phyloP scores from a whole-genome alignment of 108 stramenopile species.

The Bacterosira constricta region DNA sequence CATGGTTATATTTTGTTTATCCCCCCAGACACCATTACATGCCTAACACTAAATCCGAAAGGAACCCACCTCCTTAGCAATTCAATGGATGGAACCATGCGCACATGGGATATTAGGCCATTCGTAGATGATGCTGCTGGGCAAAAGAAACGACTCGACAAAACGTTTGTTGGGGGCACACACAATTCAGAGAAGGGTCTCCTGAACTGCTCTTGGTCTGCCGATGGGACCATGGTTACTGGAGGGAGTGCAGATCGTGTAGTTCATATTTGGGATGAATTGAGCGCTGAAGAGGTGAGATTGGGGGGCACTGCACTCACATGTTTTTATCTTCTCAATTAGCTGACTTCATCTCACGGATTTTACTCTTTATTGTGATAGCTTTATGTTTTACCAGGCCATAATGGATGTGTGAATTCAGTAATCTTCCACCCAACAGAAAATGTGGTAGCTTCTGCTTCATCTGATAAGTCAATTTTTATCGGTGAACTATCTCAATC shows the following conservation, averaged over 20 bases:
- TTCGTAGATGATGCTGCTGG: slow-evolving; percentile 48
- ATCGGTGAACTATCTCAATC: slow-evolving; percentile 64
- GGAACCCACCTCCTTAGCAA: slow-evolving; percentile 84
- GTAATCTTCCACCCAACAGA: slow-evolving; percentile 79
- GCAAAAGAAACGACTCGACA: slow-evolving; percentile 52
- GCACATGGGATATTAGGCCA: slow-evolving; percentile 82
- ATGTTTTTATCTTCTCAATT: background rate
- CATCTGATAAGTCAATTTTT: slow-evolving; percentile 66
- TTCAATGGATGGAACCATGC: slow-evolving; percentile 80
- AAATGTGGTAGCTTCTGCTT: slow-evolving; percentile 65
- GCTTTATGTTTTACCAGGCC: slow-evolving; percentile 85
- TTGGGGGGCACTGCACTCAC: background rate
- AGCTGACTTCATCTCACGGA: background rate
- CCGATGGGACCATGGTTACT: slow-evolving; percentile 83
- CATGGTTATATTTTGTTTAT: background rate
- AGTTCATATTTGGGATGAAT: slow-evolving; percentile 92
- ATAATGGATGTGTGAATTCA: slow-evolving; percentile 86
- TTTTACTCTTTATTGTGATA: background rate
- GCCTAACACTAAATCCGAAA: slow-evolving; percentile 68
- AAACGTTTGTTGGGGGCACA: slow-evolving; percentile 69
- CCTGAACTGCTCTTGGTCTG: slow-evolving; percentile 87
- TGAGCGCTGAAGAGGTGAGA: slow-evolving; percentile 67
- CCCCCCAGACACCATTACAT: slow-evolving; percentile 78
- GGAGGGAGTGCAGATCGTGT: slow-evolving; percentile 83
- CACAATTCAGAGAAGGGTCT: slow-evolving; percentile 89